Conservation (phyloP, 495 filamentous ascomycete genomes). For the Penicillium coffeae region DNA sequence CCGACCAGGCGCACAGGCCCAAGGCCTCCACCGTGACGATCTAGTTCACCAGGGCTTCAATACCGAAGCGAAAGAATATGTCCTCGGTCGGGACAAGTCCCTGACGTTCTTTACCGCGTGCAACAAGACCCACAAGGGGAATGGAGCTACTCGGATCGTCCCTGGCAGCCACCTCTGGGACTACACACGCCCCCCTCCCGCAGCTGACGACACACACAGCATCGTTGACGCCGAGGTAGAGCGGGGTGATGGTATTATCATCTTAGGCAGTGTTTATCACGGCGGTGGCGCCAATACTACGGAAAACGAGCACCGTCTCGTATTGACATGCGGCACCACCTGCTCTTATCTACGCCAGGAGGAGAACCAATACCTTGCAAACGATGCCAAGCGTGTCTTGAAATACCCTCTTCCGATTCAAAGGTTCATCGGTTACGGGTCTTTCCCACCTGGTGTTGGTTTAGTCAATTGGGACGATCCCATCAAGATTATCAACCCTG, state of each 20-base stretch:
- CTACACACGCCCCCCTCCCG: not conserved
- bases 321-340: not conserved
- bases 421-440: not conserved
- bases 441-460: not conserved
- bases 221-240: not conserved
- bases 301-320: not conserved
- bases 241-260: not conserved
- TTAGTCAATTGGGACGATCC: not conserved
- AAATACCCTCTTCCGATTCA: not conserved
- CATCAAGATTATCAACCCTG: not conserved
- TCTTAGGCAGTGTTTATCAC: not conserved
- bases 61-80: not conserved
- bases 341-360: not conserved
- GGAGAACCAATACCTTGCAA: not conserved
- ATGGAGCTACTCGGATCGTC: not conserved
- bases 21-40: not conserved
- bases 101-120: not conserved
- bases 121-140: not conserved
- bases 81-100: not conserved
- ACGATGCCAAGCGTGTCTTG: not conserved
- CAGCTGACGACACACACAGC: not conserved
- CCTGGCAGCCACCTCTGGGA: not conserved
- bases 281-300: not conserved
- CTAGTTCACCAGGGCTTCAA: not conserved
- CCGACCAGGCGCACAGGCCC: not conserved